Evolutionary conservation across 169 alveolate genomes (phyloP).

Genomic region (Babesia divergens): DNA sequence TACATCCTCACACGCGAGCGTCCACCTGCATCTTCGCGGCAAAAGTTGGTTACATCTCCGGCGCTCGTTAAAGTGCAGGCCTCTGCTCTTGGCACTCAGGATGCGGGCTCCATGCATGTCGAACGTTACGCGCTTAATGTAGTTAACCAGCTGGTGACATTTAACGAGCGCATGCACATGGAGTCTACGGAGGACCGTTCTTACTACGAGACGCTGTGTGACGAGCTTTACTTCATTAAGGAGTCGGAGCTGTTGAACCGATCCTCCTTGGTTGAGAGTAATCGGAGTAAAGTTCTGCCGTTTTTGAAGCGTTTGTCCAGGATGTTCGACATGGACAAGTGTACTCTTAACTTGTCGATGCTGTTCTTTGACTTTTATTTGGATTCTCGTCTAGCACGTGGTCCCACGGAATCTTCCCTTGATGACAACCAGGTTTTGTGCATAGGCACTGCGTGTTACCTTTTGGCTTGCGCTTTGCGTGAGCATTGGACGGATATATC

Average conservation of each 20-base stretch:
- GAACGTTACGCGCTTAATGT: background rate
- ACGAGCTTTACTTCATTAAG: slow-evolving; percentile 8
- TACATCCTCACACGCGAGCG: slow-evolving; percentile 7
- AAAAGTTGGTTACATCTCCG: background rate
- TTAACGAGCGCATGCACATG: slow-evolving; percentile 28
- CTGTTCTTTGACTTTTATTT: slow-evolving; percentile 48
- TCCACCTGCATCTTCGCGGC: background rate
- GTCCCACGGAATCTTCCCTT: background rate
- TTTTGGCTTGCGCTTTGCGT: slow-evolving; percentile 54
- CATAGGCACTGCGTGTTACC: slow-evolving; percentile 49
- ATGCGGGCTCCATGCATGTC: background rate
- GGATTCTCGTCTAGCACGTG: background rate
- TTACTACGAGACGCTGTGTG: slow-evolving; percentile 24
- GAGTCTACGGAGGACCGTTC: slow-evolving; percentile 37
- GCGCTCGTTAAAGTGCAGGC: slow-evolving; percentile 18
- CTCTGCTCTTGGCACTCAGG: background rate
- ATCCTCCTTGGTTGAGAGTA: background rate
- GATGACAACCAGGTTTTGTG: slow-evolving; percentile 19
- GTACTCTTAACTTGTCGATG: slow-evolving; percentile 46
- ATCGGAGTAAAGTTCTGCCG: slow-evolving; percentile 30
- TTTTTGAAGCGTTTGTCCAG: slow-evolving; percentile 25
- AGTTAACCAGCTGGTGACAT: slow-evolving; percentile 16
- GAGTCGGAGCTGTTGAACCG: slow-evolving; percentile 33
- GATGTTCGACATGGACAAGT: slow-evolving; percentile 51
- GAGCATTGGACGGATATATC: slow-evolving; percentile 65